Conservation (phyloP, 768 basidiomycete species). For the Kwoniella sp. region DNA sequence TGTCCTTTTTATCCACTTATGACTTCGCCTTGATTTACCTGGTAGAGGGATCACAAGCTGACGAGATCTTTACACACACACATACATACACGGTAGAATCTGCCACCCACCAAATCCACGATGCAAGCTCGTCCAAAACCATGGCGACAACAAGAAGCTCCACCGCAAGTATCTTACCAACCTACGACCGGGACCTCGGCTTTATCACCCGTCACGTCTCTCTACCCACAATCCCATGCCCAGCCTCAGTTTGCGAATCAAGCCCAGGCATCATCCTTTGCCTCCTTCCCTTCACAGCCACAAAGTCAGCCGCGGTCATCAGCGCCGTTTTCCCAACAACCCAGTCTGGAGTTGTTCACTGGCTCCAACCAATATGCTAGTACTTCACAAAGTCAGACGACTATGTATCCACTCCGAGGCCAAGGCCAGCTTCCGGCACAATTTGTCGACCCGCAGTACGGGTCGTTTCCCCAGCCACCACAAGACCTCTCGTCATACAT, state of each 20-base stretch:
- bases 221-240: background rate
- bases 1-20: no score
- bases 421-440: background rate
- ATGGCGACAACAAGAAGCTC: conserved; percentile 14
- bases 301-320: background rate
- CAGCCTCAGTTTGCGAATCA: no score
- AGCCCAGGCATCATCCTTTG: no score
- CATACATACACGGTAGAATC: conserved; percentile 6
- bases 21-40: no score
- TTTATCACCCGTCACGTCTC: background rate
- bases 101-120: conserved; percentile 15
- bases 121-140: conserved; percentile 23
- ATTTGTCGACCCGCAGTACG: background rate
- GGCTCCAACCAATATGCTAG: background rate
- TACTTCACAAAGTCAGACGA: background rate
- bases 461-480: background rate
- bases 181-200: background rate
- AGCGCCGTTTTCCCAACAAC: background rate
- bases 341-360: background rate
- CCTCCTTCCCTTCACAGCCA: background rate
- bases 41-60: background rate
- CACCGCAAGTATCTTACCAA: background rate
- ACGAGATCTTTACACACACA: background rate
- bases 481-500: background rate
- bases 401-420: background rate